A percentile compares a stretch with the other conserved stretches of the same genome.
These are phyloP conservation scores for Benincasa hispida DNA, from an alignment of 306 rosid species.

Conservation along the genomic window DNA sequence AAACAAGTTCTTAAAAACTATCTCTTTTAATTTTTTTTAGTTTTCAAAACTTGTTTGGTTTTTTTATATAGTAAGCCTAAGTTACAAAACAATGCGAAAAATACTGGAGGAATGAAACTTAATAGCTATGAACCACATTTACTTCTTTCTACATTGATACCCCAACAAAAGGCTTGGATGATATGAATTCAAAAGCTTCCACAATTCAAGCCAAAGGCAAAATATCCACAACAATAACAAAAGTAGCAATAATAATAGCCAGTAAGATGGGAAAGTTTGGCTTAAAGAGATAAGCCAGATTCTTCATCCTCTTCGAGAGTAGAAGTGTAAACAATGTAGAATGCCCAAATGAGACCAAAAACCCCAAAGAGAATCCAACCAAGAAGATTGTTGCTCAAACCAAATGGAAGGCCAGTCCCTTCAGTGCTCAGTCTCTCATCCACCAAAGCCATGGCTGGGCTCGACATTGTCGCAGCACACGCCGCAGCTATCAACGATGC, in stretches of 20 bases:
- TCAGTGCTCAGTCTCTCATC: slow-evolving; percentile 87
- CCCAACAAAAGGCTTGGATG: not conserved
- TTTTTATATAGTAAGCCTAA: no score
- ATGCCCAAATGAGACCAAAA: slow-evolving; percentile 64
- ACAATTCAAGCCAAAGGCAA: not conserved
- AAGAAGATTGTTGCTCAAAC: slow-evolving; percentile 86
- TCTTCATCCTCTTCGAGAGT: slow-evolving; percentile 88
- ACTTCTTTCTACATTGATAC: not conserved
- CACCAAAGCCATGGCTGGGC: slow-evolving; percentile 90
- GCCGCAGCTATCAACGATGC: slow-evolving; percentile 54
- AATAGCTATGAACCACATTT: not conserved
- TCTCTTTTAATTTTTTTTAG: no score
- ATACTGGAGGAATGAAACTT: not conserved
- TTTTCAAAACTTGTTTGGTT: no score
- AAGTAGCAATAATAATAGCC: no score
- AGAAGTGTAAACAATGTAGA: slow-evolving; percentile 43
- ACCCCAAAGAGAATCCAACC: slow-evolving; percentile 77
- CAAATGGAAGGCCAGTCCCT: slow-evolving; percentile 95
- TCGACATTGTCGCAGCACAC: slow-evolving; percentile 44
- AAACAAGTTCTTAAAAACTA: no score
- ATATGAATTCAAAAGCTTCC: not conserved
- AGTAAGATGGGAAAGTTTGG: slow-evolving; percentile 17
- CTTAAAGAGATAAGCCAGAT: slow-evolving; percentile 74
- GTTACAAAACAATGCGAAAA: no score
- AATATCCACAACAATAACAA: not conserved